phyloP scores from a whole-genome alignment of 2,329 filamentous ascomycete species.

The Penicillium brasilianum region DNA sequence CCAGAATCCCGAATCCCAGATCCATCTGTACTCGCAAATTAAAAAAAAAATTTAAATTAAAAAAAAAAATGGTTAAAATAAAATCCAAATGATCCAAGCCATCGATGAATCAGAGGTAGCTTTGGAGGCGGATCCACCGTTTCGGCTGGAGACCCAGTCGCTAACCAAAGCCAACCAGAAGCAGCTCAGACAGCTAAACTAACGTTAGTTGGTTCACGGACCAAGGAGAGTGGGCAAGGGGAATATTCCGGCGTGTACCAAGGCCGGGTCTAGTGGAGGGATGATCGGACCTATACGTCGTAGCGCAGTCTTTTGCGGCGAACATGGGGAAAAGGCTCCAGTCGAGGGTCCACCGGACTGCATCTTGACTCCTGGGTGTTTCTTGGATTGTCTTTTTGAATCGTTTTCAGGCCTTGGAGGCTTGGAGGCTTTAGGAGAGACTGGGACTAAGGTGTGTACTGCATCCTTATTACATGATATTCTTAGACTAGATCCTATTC shows the following conservation, averaged over 20 bases:
- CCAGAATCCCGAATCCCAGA: constrained; percentile 15
- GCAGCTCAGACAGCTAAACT: not conserved
- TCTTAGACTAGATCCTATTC: not conserved
- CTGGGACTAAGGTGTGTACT: not conserved
- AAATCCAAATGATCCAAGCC: constrained; percentile 1
- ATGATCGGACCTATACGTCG: constrained; percentile 26
- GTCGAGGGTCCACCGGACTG: constrained; percentile 10
- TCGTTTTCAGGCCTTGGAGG: not conserved
- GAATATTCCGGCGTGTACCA: constrained; percentile 31
- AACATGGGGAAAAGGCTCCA: constrained; percentile 29
- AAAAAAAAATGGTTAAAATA: not conserved
- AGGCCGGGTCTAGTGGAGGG: constrained; percentile 12
- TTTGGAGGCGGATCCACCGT: constrained; percentile 24
- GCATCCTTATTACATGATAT: too few relatives aligned
- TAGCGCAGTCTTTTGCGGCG: constrained; percentile 23
- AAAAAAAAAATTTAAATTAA: not conserved
- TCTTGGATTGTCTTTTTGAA: not conserved
- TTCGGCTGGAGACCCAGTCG: constrained; percentile 21
- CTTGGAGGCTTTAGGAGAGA: not conserved
- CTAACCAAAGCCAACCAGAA: constrained; percentile 5
- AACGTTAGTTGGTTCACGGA: not conserved
- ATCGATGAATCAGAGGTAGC: constrained; percentile 27
- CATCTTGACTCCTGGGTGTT: not conserved
- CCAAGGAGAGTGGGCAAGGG: constrained; percentile 13
- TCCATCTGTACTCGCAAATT: too few relatives aligned